Base-by-base conservation (phyloP, 768 basidiomycete species). In the Favolaschia claudopus region DNA sequence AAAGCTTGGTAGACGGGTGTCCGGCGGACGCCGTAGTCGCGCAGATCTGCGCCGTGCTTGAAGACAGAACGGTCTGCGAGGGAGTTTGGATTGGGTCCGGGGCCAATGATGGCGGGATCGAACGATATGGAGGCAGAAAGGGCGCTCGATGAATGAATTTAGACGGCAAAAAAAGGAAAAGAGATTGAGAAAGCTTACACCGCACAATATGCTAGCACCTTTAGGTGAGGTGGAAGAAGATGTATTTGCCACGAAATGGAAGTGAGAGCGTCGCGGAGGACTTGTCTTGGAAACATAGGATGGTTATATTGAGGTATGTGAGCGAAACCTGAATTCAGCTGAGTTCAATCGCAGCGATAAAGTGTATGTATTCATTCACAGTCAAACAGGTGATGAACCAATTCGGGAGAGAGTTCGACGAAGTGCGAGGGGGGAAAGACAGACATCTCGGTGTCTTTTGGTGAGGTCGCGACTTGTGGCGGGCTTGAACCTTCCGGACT, bases 1-100 rank as follows among this genome's bases (percentile, higher is more conserved):
- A 50, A 39, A 7, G 28, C 39, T 2, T 14, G 39, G 25, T 36
- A 48, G 36, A 48, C 38, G 2, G 58, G 37, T 8, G 58, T 34
- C 4, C 58, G 34, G 5, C 58, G 43, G 2, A 47, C 20, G 1
- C 58, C 58, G n/a, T 53, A 59, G 6, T 28, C 13, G 13, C 58
- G 9, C 5, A 60, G 37, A 32, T 60, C 58, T 14, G 58, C 45
- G 28, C 46, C 45, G 1, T 32, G 46, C 3, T 12, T 25, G 20
- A 54, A 55, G n/a, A 55, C 52, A 36, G 58, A 60, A 17, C 39
- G 46, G n/a, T 60, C 52, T 2, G 27, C 9, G 20, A 60, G 28
- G 15, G 52, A 54, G 3, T 36, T 27, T 6, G 58, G 58, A 2
- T 48, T 19, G 13, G 51, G 44, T 17, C 58, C 52, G 4, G 52